Conservation (phyloP, 495 filamentous ascomycete species). For the Schizothecium vesticola region DNA sequence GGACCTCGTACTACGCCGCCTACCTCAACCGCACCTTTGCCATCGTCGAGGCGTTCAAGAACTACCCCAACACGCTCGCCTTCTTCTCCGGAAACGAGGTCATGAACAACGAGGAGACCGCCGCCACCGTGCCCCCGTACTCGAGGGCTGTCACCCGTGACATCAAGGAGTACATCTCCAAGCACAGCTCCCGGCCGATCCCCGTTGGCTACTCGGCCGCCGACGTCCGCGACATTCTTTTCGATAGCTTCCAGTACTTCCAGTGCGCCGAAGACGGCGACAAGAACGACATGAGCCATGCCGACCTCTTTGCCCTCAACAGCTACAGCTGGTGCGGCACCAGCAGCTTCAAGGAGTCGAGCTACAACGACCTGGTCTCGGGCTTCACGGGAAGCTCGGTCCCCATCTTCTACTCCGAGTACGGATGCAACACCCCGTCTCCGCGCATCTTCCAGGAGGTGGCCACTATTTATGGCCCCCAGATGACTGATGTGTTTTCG, state of each 20-base stretch:
- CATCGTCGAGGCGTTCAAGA: slow-evolving; percentile 90
- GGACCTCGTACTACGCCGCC: slow-evolving; percentile 61
- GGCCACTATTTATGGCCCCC: slow-evolving; percentile 64
- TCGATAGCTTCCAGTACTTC: slow-evolving; percentile 79
- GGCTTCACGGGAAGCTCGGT: slow-evolving; percentile 68
- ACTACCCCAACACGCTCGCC: slow-evolving; percentile 82
- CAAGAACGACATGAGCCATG: slow-evolving; percentile 56
- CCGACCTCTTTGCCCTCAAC: slow-evolving; percentile 91
- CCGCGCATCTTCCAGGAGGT: slow-evolving; percentile 86
- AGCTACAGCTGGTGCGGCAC: slow-evolving; percentile 92
- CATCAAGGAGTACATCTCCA: slow-evolving; percentile 69
- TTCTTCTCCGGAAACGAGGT: slow-evolving; percentile 96
- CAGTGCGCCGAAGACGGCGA: slow-evolving; percentile 68
- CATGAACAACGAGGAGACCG: slow-evolving; percentile 62
- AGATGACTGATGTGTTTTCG: slow-evolving; percentile 75
- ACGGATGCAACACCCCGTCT: slow-evolving; percentile 78
- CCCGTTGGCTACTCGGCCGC: slow-evolving; percentile 69
- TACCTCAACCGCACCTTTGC: slow-evolving; percentile 85
- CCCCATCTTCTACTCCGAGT: slow-evolving; percentile 95
- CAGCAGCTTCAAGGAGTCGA: slow-evolving; percentile 60
- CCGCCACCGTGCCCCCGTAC: slow-evolving; percentile 56
- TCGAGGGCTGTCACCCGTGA: slow-evolving; percentile 80
- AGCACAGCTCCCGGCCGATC: slow-evolving; percentile 36
- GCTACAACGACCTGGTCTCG: slow-evolving; percentile 65
- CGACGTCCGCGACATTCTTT: slow-evolving; percentile 73